Base-by-base conservation (phyloP, 2,329 filamentous ascomycete genomes). In the Coccinonectria pachysandricola region DNA sequence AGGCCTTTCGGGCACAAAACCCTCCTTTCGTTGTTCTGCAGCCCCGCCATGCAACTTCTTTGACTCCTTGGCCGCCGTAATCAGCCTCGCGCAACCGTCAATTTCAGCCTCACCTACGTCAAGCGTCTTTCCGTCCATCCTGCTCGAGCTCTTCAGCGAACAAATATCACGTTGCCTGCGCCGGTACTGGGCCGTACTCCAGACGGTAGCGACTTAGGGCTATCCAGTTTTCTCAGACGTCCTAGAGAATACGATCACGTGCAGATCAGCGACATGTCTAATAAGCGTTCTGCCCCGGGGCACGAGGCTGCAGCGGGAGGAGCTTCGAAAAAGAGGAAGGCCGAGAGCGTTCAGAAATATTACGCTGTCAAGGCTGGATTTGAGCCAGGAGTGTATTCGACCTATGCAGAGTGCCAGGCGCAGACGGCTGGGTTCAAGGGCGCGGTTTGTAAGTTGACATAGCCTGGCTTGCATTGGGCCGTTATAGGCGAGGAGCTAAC, bases 341-440 rank as follows among this genome's bases (percentile, higher is more conserved):
- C 50, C 23, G 64, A 67, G 24, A 56, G 53, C 12, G 31, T 47
- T 16, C 59, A 60, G 33, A 79, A 77, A 42, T 80, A 62, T 47
- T 80, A 80, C 45, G 75, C 69, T 12, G 75, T 80, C 15, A 62
- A 63, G 21, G 60, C 56, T 19, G 75, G 75, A 10, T 58, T 62
- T 35, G 53, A 49, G 8, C 71, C 72, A 0, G 74, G 75, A 6
- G 66, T 80, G n/a, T 79, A 78, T 48, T 50, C 60, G 30, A 66
- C 56, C 3, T 80, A 73, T 62, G 45, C 59, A n/a, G 68, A 76
- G 26, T 79, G 75, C 42, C 61, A 73, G 48, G 54, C 59, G 31
- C 71, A 77, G 46, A 78, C 66, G 19, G 59, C 64, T 0, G 72
- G 74, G 2, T 77, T 68, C 49, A 62, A 57, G 45, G 77, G 77